Conservation (phyloP, 1,284 basidiomycete species). For the Agroathelia rolfsii region DNA sequence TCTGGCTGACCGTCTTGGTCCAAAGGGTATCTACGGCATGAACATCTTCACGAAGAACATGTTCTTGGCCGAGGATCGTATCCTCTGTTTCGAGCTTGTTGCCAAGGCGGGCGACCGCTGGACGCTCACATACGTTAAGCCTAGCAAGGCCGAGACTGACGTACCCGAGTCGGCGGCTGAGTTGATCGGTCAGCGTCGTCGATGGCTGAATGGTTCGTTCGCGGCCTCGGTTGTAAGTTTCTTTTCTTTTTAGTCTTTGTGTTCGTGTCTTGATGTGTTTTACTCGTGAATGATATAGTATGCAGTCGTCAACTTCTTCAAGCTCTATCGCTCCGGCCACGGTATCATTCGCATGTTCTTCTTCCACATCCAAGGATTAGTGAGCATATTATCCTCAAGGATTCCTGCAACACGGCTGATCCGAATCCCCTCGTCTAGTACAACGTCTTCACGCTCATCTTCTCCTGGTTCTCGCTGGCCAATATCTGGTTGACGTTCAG, state of each 20-base stretch:
- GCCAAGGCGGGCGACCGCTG: slow-evolving; percentile 83
- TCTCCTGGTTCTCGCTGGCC: slow-evolving; percentile 88
- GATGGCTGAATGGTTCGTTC: slow-evolving; percentile 96
- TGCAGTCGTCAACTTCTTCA: slow-evolving; percentile 90
- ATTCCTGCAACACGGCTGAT: slow-evolving; percentile 1
- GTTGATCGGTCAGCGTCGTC: slow-evolving; percentile 89
- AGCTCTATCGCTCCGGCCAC: slow-evolving; percentile 79
- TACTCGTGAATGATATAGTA: slow-evolving; percentile 40
- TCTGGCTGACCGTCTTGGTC: slow-evolving; percentile 82
- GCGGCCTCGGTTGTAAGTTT: slow-evolving; percentile 81
- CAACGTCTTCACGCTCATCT: slow-evolving; percentile 70
- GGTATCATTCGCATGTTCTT: slow-evolving; percentile 87
- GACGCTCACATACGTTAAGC: slow-evolving; percentile 92
- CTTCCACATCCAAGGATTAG: slow-evolving; percentile 86
- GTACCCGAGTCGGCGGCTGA: slow-evolving; percentile 87
- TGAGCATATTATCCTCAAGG: slow-evolving; percentile 27
- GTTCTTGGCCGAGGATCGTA: slow-evolving; percentile 93
- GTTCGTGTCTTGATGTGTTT: slow-evolving; percentile 3
- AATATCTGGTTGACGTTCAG: slow-evolving; percentile 95
- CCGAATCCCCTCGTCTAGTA: slow-evolving; percentile 34
- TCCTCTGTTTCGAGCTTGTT: slow-evolving; percentile 93
- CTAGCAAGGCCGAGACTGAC: slow-evolving; percentile 91
- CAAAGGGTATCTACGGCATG: slow-evolving; percentile 96
- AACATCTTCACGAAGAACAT: slow-evolving; percentile 96
- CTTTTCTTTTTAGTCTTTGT: slow-evolving; percentile 1